Evolutionary conservation across 2,329 filamentous ascomycete genomes (phyloP), one percentile per base, ranked within the genome.

Genomic region (Trichoderma brevicompactum): DNA sequence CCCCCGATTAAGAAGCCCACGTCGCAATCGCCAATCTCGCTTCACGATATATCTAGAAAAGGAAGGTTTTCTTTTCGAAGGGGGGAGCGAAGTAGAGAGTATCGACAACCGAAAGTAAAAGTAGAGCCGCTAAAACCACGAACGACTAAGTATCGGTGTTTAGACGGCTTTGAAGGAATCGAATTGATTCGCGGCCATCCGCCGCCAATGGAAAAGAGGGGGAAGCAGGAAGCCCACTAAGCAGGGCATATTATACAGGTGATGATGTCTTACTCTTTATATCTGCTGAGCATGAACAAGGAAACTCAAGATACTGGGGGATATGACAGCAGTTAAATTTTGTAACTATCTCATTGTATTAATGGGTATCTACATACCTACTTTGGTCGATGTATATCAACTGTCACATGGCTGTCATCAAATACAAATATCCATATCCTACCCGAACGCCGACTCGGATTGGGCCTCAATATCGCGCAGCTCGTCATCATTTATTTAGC

Each of bases 401-500:
- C 50, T 44, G 15, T 62, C 61, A 52, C 62, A 63, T 64, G 71
- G 69, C 36, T 68, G 41, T 65, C 70, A 68, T 60, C 69, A 72
- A 68, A 72, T 67, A 61, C 64, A 72, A 73, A 58, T 67, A 68
- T 71, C 65, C 68, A 70, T 68, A 64, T 70, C 69, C 68, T 62
- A 66, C 70, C 74, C 67, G 54, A 76, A 76, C 74, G 75, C 75
- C 74, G 67, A 72, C 68, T 68, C 54, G 65, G 69, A 73, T 72
- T 70, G 67, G 65, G 65, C 63, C 61, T 48, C 65, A 44, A 65
- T 43, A n/a, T 66, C 34, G 54, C 53, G 56, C 52, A 67, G 53
- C 48, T 12, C 17, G 17, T 64, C 41, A 9, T 50, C 28, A 13
- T 65, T 76, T 76, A 89, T 79, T 92, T 94, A 49, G 87, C 82